Evolutionary conservation across 352 stramenopile genomes (phyloP).

Genomic region (Saprolegnia parasitica): DNA sequence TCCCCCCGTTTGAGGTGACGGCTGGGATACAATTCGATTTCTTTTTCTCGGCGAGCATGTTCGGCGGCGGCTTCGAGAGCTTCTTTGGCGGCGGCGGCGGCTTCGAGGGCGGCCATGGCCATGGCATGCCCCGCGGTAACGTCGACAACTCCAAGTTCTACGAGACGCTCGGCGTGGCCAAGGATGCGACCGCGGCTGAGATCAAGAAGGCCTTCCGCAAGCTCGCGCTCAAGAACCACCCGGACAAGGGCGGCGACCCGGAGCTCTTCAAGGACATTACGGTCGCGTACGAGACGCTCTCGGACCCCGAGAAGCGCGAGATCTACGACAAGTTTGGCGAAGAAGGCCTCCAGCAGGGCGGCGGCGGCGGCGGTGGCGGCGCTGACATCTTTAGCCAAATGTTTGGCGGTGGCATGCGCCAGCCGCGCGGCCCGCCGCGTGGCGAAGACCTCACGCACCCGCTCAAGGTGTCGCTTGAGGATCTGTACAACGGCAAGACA

Average conservation of each 20-base stretch:
- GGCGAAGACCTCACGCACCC: slow-evolving; percentile 94
- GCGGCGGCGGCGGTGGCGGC: slow-evolving; percentile 48
- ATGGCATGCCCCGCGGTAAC: slow-evolving; percentile 41
- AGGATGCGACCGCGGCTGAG: slow-evolving; percentile 74
- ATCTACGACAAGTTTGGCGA: slow-evolving; percentile 95
- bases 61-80: slow-evolving; percentile 80
- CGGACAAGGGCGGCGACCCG: slow-evolving; percentile 97
- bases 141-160: slow-evolving; percentile 88
- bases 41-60: slow-evolving; percentile 40
- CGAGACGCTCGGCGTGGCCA: slow-evolving; percentile 79
- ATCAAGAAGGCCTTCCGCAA: slow-evolving; percentile 91
- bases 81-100: slow-evolving; percentile 67
- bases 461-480: slow-evolving; percentile 96
- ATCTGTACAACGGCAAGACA: slow-evolving; percentile 99
- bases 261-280: slow-evolving; percentile 94
- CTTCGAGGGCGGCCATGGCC: slow-evolving; percentile 51
- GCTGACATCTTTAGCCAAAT: slow-evolving; percentile 97
- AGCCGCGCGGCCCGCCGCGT: slow-evolving; percentile 87
- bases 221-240: slow-evolving; percentile 92
- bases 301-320: slow-evolving; percentile 87
- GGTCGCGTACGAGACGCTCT: slow-evolving; percentile 96
- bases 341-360: slow-evolving; percentile 94
- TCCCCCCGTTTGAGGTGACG: not conserved
- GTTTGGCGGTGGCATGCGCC: slow-evolving; percentile 84
- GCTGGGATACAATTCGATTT: not conserved